A percentile compares a stretch with the other conserved stretches of the same genome.
Evolutionary conservation across 2,329 filamentous ascomycete genomes (phyloP).

Genomic region (Scedosporium aurantiacum): DNA sequence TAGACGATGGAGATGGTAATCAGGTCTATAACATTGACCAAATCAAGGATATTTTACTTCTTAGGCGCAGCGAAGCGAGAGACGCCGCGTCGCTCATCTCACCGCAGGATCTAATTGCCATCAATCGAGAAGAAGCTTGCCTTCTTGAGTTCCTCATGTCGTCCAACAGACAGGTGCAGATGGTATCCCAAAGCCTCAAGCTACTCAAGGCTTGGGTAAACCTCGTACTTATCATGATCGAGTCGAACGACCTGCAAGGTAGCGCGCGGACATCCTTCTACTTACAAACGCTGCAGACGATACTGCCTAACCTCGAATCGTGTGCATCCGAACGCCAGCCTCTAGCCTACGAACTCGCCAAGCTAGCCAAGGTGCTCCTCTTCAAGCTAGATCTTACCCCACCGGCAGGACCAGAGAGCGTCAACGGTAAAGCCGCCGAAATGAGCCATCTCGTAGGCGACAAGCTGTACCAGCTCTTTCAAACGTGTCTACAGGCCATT

Average conservation of each 20-base stretch:
- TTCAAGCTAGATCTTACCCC: conserved; percentile 55
- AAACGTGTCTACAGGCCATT: conserved; percentile 71
- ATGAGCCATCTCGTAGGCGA: conserved; percentile 71
- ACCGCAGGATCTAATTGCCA: conserved; percentile 33
- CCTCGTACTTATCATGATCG: conserved; percentile 71
- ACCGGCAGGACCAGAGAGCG: conserved; percentile 17
- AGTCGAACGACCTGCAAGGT: conserved; percentile 68
- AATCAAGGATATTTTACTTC: conserved; percentile 60
- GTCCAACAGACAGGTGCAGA: conserved; percentile 50
- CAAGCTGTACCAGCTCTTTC: conserved; percentile 84
- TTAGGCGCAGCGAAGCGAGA: conserved; percentile 54
- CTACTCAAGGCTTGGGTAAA: conserved; percentile 78
- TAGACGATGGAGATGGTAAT: conserved; percentile 44
- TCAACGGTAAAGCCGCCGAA: conserved; percentile 29
- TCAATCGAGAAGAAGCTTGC: conserved; percentile 48
- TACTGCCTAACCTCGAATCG: conserved; percentile 76
- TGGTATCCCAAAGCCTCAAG: conserved; percentile 46
- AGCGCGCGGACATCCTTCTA: conserved; percentile 66
- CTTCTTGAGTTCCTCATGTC: conserved; percentile 51
- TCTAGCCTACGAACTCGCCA: conserved; percentile 66
- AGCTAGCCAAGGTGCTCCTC: conserved; percentile 61
- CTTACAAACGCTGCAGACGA: conserved; percentile 74
- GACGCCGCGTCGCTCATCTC: conserved; percentile 36
- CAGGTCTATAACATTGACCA: conserved; percentile 58
- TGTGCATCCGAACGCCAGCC: conserved; percentile 57